Evolutionary conservation across 164 flowering plant species (phyloP), one percentile per base, ranked within the genome.

Genomic region (Kingdonia uniflora): DNA sequence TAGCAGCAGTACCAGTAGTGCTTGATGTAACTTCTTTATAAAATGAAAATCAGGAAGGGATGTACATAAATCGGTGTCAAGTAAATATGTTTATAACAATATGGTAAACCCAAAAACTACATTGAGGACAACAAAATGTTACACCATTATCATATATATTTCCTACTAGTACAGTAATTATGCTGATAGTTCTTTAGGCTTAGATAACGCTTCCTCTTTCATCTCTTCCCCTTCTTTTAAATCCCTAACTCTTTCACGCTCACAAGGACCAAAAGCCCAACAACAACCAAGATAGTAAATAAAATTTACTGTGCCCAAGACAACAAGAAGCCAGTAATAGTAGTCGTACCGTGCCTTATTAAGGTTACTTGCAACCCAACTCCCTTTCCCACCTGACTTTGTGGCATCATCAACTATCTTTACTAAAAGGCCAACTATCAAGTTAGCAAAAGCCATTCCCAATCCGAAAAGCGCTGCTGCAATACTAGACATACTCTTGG

Each of bases 401-500:
- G 80, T 81, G 5, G 58, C 17, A 14, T 58, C 24, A 45, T 78
- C 71, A 26, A 82, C 84, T 0, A 57, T 35, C 51, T 54, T 77
- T 11, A 86, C 53, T 14, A 84, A 54, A 1, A 64, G 56, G 47
- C 71, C 72, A 0, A 78, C 90, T 11, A 86, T 8, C 76, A 86
- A 54, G 52, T 65, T 80, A 6, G 71, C 97, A 26, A 82, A 67
- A 0, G 71, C 86, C 84, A 78, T 76, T 14, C 88, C 85, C 1
- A 86, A 55, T 6, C 74, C 71, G 12, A 72, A 75, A 5, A 90
- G 67, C 7, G 85, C 42, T 1, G 76, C 45, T 1, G 78, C 95
- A 22, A 86, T 68, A 52, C 88, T 86, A 0, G 94, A 74, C 94
- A 86, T 86, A 53, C 67, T 78, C 61, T 72, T 84, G 0, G 97